phyloP scores from a whole-genome alignment of 495 filamentous ascomycete species.

The Parathielavia appendiculata region DNA sequence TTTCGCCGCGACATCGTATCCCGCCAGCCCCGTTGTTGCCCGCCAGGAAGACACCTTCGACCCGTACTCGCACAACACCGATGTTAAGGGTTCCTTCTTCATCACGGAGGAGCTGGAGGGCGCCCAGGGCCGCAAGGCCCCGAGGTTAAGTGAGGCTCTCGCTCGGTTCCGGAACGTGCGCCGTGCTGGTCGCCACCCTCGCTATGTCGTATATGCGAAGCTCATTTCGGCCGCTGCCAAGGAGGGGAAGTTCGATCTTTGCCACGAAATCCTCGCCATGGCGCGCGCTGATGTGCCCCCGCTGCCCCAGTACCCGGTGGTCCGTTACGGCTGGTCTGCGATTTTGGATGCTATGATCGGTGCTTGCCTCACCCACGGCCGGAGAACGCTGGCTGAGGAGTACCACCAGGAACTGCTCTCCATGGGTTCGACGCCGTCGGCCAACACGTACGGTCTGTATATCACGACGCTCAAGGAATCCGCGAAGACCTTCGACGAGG shows the following conservation, averaged over 20 bases:
- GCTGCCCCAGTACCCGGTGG: slow-evolving; percentile 70
- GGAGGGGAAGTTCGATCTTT: slow-evolving; percentile 68
- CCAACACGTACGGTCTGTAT: slow-evolving; percentile 96
- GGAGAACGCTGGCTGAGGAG: slow-evolving; percentile 68
- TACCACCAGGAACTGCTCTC: slow-evolving; percentile 86
- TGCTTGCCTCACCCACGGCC: slow-evolving; percentile 79
- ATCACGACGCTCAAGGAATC: slow-evolving; percentile 97
- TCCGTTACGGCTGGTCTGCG: slow-evolving; percentile 88
- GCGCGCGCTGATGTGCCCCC: slow-evolving; percentile 82
- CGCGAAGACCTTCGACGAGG: slow-evolving; percentile 95
- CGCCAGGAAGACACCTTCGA: slow-evolving; percentile 74
- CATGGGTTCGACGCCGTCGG: slow-evolving; percentile 84
- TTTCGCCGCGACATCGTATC: slow-evolving; percentile 34
- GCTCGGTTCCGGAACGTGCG: slow-evolving; percentile 86
- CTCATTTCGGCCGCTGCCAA: slow-evolving; percentile 87
- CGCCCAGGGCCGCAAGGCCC: slow-evolving; percentile 59
- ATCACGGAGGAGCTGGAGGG: slow-evolving; percentile 85
- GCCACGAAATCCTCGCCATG: slow-evolving; percentile 80
- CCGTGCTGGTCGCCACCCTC: slow-evolving; percentile 81
- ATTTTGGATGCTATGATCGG: slow-evolving; percentile 96
- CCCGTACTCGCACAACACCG: slow-evolving; percentile 81
- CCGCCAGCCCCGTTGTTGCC: slow-evolving; percentile 35
- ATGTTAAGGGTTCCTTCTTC: slow-evolving; percentile 83
- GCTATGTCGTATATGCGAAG: slow-evolving; percentile 94
- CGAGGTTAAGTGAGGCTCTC: slow-evolving; percentile 74